phyloP scores from a whole-genome alignment of 2,329 filamentous ascomycete genomes.

The Penicillium sp. region DNA sequence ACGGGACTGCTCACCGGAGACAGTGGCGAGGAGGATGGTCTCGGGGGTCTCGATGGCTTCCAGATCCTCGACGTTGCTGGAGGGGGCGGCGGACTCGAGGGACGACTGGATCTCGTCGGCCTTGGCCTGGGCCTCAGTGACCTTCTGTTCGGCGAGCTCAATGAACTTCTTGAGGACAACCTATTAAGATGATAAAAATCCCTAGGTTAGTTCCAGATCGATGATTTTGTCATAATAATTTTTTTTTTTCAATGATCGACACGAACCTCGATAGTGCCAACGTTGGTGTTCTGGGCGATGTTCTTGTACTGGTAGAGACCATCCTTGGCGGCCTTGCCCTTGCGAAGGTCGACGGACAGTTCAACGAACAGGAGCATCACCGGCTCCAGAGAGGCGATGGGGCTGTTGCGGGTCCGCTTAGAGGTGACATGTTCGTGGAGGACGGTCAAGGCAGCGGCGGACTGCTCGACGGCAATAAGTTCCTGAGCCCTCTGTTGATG shows the following conservation, averaged over 20 bases:
- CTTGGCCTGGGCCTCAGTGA: slow-evolving; percentile 92
- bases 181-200: slow-evolving; percentile 42
- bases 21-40: slow-evolving; percentile 94
- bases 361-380: slow-evolving; percentile 98
- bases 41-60: slow-evolving; percentile 97
- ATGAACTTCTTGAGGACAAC: slow-evolving; percentile 97
- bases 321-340: slow-evolving; percentile 98
- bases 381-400: slow-evolving; percentile 93
- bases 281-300: slow-evolving; percentile 98
- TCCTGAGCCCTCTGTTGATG: slow-evolving; percentile 76
- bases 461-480: slow-evolving; percentile 96
- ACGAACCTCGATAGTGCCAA: slow-evolving; percentile 81
- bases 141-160: slow-evolving; percentile 93
- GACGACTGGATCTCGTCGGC: slow-evolving; percentile 91
- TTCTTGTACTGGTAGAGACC: slow-evolving; percentile 99
- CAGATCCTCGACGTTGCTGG: slow-evolving; percentile 84
- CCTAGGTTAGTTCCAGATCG: slow-evolving; percentile 3
- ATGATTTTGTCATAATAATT: background rate
- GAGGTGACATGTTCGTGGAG: slow-evolving; percentile 99
- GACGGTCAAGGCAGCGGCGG: slow-evolving; percentile 85
- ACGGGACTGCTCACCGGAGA: slow-evolving; percentile 95
- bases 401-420: slow-evolving; percentile 95
- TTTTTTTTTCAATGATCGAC: slow-evolving; percentile 43
- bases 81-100: slow-evolving; percentile 72
- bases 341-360: slow-evolving; percentile 94